Evolutionary conservation across 306 rosid species (phyloP).

Genomic region (Styphnolobium japonicum): DNA sequence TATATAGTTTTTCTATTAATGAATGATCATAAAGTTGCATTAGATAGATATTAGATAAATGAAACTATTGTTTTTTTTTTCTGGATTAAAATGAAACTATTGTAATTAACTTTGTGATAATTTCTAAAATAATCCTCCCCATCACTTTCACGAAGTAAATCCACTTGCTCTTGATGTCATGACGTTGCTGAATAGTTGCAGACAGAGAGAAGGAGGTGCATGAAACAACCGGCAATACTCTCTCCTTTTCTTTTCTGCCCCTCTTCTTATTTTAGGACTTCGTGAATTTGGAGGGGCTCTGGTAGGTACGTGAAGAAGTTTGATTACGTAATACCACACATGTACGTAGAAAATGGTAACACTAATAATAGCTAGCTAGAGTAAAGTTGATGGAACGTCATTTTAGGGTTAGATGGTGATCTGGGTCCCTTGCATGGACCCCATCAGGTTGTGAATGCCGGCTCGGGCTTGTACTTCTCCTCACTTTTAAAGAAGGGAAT

Average conservation of each 20-base stretch:
- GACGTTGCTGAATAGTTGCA: constrained; percentile 17
- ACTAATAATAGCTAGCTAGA: background rate
- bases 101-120: background rate
- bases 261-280: background rate
- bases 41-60: too few species aligned
- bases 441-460: constrained; percentile 51
- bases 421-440: constrained; percentile 56
- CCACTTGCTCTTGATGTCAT: constrained; percentile 6
- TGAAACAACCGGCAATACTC: constrained; percentile 40
- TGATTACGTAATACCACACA: constrained; percentile 49
- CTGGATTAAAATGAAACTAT: background rate
- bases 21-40: too few species aligned
- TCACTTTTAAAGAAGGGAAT: constrained; percentile 38
- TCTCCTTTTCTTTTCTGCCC: background rate
- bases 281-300: background rate
- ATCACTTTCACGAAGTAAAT: constrained; percentile 3
- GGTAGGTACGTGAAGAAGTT: constrained; percentile 38
- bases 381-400: constrained; percentile 69
- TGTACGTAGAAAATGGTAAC: constrained; percentile 65
- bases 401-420: constrained; percentile 81
- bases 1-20: too few species aligned
- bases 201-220: constrained; percentile 31
- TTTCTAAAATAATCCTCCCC: background rate
- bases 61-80: too few species aligned
- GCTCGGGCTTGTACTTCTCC: constrained; percentile 31